Evolutionary conservation across 495 filamentous ascomycete species (phyloP).

Genomic region (Penicillium simplicissimum): DNA sequence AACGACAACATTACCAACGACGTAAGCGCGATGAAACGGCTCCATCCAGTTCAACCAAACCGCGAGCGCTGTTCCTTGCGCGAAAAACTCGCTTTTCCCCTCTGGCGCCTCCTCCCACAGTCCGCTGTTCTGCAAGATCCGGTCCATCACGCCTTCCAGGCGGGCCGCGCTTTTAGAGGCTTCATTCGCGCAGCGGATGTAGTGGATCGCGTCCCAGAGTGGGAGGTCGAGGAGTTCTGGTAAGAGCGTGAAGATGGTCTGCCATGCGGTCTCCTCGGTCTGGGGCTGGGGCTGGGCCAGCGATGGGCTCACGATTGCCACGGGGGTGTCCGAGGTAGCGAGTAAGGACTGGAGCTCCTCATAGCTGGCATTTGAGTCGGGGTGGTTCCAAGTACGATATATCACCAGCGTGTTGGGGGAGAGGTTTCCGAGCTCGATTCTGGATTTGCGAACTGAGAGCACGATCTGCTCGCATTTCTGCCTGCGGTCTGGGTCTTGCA

Average conservation of each 20-base stretch:
- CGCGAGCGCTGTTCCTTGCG: background rate
- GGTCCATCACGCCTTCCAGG: no score
- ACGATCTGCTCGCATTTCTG: background rate
- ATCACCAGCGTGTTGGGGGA: background rate
- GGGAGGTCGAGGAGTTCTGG: background rate
- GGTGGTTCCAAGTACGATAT: background rate
- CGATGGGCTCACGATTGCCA: background rate
- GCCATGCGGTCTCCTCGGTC: background rate
- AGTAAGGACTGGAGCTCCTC: background rate
- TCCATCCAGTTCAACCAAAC: background rate
- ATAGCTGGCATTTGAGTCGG: background rate
- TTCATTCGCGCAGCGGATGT: background rate
- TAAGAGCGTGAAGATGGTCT: background rate
- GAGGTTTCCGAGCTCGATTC: background rate
- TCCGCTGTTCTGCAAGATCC: no score
- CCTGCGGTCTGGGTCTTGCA: background rate
- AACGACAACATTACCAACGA: background rate
- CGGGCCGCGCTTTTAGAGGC: background rate
- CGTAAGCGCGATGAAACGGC: background rate
- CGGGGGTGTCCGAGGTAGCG: accelerated
- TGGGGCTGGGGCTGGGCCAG: background rate
- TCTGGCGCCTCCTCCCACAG: no score
- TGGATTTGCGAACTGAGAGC: background rate
- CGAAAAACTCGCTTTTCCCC: no score
- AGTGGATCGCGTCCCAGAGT: background rate